phyloP scores from a whole-genome alignment of 2,329 filamentous ascomycete genomes.

The Dissoconium aciculare region DNA sequence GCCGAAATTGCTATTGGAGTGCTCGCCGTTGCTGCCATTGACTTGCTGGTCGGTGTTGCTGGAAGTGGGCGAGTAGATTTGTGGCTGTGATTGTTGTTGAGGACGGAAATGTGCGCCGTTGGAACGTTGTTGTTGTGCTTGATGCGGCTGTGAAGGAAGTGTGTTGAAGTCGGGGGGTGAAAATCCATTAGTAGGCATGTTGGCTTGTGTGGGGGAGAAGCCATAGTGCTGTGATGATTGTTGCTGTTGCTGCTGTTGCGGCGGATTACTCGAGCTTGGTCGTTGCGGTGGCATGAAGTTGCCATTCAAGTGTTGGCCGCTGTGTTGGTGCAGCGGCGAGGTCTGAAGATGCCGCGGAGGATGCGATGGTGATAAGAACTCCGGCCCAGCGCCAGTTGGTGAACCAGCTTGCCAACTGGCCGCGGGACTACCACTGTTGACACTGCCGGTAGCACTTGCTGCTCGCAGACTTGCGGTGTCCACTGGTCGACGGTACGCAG shows the following conservation, averaged over 20 bases:
- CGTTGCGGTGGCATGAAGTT: neutral
- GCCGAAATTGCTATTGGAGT: conserved; percentile 8
- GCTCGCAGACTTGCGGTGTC: conserved; percentile 20
- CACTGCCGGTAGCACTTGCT: conserved; percentile 14
- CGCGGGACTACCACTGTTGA: conserved; percentile 15
- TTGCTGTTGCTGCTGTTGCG: neutral
- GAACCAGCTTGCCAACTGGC: conserved; percentile 18
- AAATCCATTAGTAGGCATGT: neutral
- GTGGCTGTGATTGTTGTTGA: conserved; percentile 5
- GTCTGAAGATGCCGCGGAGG: too few species aligned
- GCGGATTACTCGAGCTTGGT: neutral
- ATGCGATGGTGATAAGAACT: too few species aligned
- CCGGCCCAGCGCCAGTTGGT: conserved; percentile 8
- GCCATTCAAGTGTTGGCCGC: neutral
- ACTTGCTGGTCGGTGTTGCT: conserved; percentile 2
- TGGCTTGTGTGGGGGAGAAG: neutral
- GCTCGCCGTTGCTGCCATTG: conserved; percentile 5
- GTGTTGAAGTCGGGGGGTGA: conserved; percentile 1
- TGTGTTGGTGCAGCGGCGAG: conserved; percentile 1
- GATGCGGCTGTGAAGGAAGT: too few species aligned
- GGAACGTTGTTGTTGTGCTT: too few species aligned
- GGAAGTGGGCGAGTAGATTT: conserved; percentile 2
- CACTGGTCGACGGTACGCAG: conserved; percentile 20
- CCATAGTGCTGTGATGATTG: neutral
- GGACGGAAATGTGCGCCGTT: too few species aligned